Percentiles rank a stretch among this genome's conserved stretches.
phyloP scores from a whole-genome alignment of 441 rosid genomes.

The Arabidopsis hybrid region DNA sequence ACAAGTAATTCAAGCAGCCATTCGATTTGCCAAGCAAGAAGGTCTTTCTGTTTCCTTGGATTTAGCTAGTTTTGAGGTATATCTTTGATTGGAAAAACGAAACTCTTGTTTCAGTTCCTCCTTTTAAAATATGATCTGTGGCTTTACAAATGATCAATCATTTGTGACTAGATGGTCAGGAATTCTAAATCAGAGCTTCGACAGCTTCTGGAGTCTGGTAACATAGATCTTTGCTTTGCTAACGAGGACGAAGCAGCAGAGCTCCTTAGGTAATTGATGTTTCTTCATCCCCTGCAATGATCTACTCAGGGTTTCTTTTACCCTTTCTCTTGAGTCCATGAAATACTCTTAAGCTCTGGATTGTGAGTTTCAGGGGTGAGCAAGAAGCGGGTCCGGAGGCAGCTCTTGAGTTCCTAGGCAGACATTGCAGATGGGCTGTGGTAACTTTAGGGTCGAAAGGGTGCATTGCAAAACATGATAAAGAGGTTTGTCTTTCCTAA shows the following conservation, averaged over 20 bases:
- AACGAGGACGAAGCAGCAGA: slow-evolving; percentile 95
- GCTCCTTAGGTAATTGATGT: slow-evolving; percentile 60
- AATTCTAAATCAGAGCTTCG: slow-evolving; percentile 67
- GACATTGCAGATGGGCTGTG: slow-evolving; percentile 87
- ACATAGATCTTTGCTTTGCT: slow-evolving; percentile 94
- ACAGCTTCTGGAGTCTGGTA: slow-evolving; percentile 77
- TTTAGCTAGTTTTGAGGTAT: slow-evolving; percentile 98
- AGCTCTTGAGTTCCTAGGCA: slow-evolving; percentile 77
- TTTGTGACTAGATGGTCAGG: slow-evolving; percentile 79
- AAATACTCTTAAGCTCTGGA: background rate
- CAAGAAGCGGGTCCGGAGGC: slow-evolving; percentile 63
- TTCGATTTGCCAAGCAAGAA: slow-evolving; percentile 80
- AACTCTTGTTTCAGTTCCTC: background rate
- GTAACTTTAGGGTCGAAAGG: slow-evolving; percentile 84
- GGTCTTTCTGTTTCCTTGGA: slow-evolving; percentile 85
- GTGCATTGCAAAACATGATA: slow-evolving; percentile 89
- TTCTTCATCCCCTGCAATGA: background rate
- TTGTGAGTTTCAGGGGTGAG: slow-evolving; percentile 67
- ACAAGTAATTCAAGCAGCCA: slow-evolving; percentile 76
- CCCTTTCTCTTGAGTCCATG: slow-evolving; percentile 2
- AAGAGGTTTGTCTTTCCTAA: slow-evolving; percentile 62
- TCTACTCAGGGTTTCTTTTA: background rate
- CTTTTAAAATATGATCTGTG: background rate
- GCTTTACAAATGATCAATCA: background rate
- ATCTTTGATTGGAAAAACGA: background rate